Evolutionary conservation across 768 basidiomycete species (phyloP), one percentile per base, ranked within the genome.

Genomic region (Leccinum variicolor): DNA sequence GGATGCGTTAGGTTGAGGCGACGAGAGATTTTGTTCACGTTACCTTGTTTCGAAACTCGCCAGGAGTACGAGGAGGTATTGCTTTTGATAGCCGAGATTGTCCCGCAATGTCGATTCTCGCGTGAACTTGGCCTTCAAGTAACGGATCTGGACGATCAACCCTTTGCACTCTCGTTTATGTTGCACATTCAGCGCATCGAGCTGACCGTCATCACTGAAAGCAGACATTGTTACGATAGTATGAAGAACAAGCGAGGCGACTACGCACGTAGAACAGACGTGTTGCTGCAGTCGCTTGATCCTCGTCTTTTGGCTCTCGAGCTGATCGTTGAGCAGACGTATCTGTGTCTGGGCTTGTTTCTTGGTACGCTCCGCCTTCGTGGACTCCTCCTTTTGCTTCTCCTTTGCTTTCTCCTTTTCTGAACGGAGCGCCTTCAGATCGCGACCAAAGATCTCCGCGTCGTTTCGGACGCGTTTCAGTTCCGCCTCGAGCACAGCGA

Each of bases 141-240:
- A 98, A 43, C 81, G 82, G 57, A 97, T 93, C 71, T 97, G 93
- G 8, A 92, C 84, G 50, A 98, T 85, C 19, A 98, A 77, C 9
- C 93, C 92, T 68, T 94, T 94, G 76, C 90, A 89, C 69, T 98
- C 94, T 60, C 84, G 83, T 61, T 89, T 91, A 68, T 94, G 92
- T 70, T 84, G 86, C 3, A 74, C 63, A 62, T 80, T 85, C 61
- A 91, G 66, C 13, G 76, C 74, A 3, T 77, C 76, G 5, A 92
- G 61, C 65, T 85, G 81, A 15, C 63, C 66, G 5, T 80, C 78
- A 58, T 89, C 83, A 19, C 86, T 39, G 36, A 60, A 21, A 23
- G 26, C 21, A 14, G 28, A 13, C 9, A 36, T 60, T 25, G 25
- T 11, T 46, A 54, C 64, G 49, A 28, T 45, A 13, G 3, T 26